phyloP scores from a whole-genome alignment of 305 asterid species.

The Galium porrigens region DNA sequence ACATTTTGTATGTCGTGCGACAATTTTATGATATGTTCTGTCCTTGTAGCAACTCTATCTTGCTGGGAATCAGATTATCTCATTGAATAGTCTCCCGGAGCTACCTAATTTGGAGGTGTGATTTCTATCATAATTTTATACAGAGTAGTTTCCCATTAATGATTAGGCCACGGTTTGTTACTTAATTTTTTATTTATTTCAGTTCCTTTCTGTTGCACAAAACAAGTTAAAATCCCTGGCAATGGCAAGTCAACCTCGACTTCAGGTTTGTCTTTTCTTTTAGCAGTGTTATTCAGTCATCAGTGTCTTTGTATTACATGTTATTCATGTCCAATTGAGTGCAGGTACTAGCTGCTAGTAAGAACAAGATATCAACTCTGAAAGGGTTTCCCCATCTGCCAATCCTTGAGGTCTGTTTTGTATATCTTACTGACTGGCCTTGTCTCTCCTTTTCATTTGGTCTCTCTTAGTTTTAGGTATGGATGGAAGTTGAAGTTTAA shows the following conservation, averaged over 20 bases:
- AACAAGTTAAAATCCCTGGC: constrained; percentile 87
- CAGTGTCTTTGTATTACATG: constrained; percentile 14
- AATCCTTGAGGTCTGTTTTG: constrained; percentile 74
- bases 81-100: constrained; percentile 89
- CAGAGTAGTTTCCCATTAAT: neutral
- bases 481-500: neutral
- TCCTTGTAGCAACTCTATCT: constrained; percentile 87
- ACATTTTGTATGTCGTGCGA: neutral
- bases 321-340: constrained; percentile 11
- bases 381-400: constrained; percentile 95
- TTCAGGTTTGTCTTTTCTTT: constrained; percentile 56
- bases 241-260: constrained; percentile 97
- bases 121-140: neutral
- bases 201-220: constrained; percentile 98
- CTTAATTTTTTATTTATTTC: constrained; percentile 18
- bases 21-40: constrained; percentile 15
- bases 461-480: neutral
- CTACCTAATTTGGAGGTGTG: constrained; percentile 93
- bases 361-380: constrained; percentile 85
- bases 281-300: neutral
- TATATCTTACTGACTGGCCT: constrained; percentile 5
- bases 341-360: constrained; percentile 97
- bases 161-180: constrained; percentile 5
- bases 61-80: constrained; percentile 93
- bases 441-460: neutral